Conservation (phyloP, 1,139 yeast genomes). For the Geotrichum cucujoidarum region DNA sequence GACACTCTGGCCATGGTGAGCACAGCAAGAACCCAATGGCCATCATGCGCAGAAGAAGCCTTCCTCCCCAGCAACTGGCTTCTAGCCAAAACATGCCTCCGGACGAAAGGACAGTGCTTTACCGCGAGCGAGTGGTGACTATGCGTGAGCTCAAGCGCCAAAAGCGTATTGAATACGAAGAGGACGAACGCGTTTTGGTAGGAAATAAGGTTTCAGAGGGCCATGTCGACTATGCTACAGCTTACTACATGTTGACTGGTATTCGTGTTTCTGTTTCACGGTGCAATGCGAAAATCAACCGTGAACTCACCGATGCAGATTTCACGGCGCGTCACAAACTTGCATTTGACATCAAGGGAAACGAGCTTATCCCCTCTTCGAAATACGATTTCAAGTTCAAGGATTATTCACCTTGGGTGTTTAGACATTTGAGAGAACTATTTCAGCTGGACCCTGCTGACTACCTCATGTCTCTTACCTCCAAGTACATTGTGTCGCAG, state of each 20-base stretch:
- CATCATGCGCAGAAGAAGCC: slow-evolving; percentile 17
- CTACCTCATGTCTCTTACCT: slow-evolving; percentile 84
- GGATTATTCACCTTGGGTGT: slow-evolving; percentile 93
- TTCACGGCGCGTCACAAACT: slow-evolving; percentile 69
- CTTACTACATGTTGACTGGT: slow-evolving; percentile 96
- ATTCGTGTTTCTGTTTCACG: slow-evolving; percentile 91
- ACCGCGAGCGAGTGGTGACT: slow-evolving; percentile 19
- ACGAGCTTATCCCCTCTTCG: slow-evolving; percentile 85
- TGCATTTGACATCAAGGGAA: slow-evolving; percentile 83
- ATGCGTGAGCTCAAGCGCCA: slow-evolving; percentile 39
- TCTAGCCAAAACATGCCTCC: slow-evolving; percentile 11
- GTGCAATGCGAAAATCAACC: slow-evolving; percentile 75
- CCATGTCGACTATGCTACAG: slow-evolving; percentile 87
- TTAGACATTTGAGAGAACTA: slow-evolving; percentile 69
- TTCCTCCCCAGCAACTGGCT: slow-evolving; percentile 15
- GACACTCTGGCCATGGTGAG: not conserved
- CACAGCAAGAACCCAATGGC: slow-evolving; percentile 16
- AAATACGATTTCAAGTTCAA: slow-evolving; percentile 95
- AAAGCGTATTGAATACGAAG: slow-evolving; percentile 42
- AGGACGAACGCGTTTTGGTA: slow-evolving; percentile 62
- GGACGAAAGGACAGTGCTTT: slow-evolving; percentile 17
- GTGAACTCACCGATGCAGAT: slow-evolving; percentile 63
- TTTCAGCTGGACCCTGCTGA: slow-evolving; percentile 96
- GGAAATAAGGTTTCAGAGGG: slow-evolving; percentile 88
- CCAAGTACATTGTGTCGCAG: slow-evolving; percentile 87